A percentile compares a stretch with the other conserved stretches of the same genome.
Evolutionary conservation across 78 protist genomes (phyloP).

Genomic region (Dictyostelium citrinum): DNA sequence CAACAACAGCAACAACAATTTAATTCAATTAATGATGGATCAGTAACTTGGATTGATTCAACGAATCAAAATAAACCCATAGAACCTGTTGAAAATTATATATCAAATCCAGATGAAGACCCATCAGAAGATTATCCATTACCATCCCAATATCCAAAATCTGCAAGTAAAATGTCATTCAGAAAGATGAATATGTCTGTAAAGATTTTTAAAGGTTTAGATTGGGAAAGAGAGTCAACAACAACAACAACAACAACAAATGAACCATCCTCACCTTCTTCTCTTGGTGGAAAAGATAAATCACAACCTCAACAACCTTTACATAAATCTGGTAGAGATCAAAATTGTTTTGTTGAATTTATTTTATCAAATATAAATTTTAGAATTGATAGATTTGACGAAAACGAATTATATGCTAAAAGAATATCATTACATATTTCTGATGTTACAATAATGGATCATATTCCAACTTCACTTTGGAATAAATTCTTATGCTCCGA

Average conservation of each 20-base stretch:
- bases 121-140: conserved; percentile 47
- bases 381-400: conserved; percentile 61
- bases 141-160: conserved; percentile 50
- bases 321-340: conserved; percentile 25
- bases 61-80: not conserved
- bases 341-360: conserved; percentile 37
- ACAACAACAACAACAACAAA: too few relatives aligned
- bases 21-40: not conserved
- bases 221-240: conserved; percentile 2
- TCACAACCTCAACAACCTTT: not conserved
- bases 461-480: conserved; percentile 57
- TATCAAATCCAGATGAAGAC: conserved; percentile 64
- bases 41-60: conserved; percentile 33
- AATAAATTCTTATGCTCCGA: conserved; percentile 57
- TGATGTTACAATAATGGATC: conserved; percentile 61
- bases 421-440: conserved; percentile 16
- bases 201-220: conserved; percentile 52
- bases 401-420: conserved; percentile 32
- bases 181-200: conserved; percentile 42
- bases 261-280: not conserved
- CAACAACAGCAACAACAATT: not conserved
- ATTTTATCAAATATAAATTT: conserved; percentile 28
- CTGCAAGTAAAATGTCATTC: not conserved
- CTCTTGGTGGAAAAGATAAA: not conserved
- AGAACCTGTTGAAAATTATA: conserved; percentile 62